Evolutionary conservation across 176 grass and related monocot species (phyloP), one percentile per base, ranked within the genome.

Genomic region (Rhynchospora tenuis): DNA sequence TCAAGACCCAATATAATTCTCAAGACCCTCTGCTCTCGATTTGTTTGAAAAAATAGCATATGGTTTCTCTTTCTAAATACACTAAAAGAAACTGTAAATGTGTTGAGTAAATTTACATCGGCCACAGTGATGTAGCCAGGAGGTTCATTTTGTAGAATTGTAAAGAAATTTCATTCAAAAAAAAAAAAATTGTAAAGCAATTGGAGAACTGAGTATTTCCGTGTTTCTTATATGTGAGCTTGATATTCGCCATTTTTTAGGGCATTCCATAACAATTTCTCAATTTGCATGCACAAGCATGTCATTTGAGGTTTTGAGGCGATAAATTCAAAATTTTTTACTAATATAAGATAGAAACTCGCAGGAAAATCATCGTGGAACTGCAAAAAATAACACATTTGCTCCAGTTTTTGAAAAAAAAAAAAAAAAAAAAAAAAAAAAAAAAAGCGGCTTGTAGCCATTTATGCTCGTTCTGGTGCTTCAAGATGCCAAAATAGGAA

Each of bases 401-500:
- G 28, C 45, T 71, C 42, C 38, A 45, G n/a, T n/a, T 19, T 44
- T 46, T 71, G 38, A 17, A 3, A 51, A 51, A 51, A 71, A 71
- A 45, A 17, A 31, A n/a, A n/a, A n/a, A n/a, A n/a, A n/a, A n/a
- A n/a, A n/a, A n/a, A n/a, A n/a, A n/a, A n/a, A n/a, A n/a, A n/a
- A n/a, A n/a, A n/a, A n/a, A n/a, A n/a, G n/a, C n/a, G n/a, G n/a
- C n/a, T n/a, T n/a, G 22, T 51, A 23, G 22, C 43, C 71, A 50
- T 51, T 75, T 52, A 13, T 52, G 47, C 71, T 52, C 16, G 47
- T 75, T 75, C 47, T 28, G 71, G 22, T 54, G 22, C 47, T 52
- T 75, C 71, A 75, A 75, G 12, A 74, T 27, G 46, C 52, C 27
- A 75, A 51, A 75, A 75, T 75, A 54, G 11, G 20, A 75, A 51